These are phyloP conservation scores for Herpotrichia juniperi DNA, from an alignment of 2,329 filamentous ascomycete species.

Conservation along the genomic window DNA sequence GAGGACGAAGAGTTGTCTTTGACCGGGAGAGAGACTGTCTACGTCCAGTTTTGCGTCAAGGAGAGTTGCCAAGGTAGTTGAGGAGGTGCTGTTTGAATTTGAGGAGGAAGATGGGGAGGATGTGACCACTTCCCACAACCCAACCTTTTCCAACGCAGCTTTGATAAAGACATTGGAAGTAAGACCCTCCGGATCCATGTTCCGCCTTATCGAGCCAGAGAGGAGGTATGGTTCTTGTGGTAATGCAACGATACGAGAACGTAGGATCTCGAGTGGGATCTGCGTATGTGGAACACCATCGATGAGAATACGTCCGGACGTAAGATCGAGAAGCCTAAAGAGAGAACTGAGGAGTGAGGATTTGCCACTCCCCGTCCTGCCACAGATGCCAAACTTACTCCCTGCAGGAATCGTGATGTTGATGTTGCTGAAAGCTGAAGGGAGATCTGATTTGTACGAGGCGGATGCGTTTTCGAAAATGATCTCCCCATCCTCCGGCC, in stretches of 20 bases:
- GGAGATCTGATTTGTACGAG: background rate
- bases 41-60: background rate
- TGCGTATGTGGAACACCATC: constrained; percentile 38
- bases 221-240: constrained; percentile 7
- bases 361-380: constrained; percentile 43
- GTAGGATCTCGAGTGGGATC: background rate
- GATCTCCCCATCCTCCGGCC: constrained; percentile 1
- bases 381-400: constrained; percentile 4
- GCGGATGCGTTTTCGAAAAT: background rate
- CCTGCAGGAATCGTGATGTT: constrained; percentile 3
- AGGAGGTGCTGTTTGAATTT: background rate
- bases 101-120: background rate
- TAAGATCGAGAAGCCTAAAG: constrained; percentile 51
- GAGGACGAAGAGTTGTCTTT: background rate
- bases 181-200: background rate
- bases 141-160: background rate
- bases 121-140: background rate
- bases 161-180: background rate
- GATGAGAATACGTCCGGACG: constrained; percentile 47
- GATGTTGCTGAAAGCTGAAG: background rate
- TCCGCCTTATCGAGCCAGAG: constrained; percentile 1
- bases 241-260: constrained; percentile 3
- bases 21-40: background rate
- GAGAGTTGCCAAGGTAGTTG: background rate
- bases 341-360: constrained; percentile 52